phyloP scores from a whole-genome alignment of 371 early-diverging fungal genomes.

The Mucor sp. region DNA sequence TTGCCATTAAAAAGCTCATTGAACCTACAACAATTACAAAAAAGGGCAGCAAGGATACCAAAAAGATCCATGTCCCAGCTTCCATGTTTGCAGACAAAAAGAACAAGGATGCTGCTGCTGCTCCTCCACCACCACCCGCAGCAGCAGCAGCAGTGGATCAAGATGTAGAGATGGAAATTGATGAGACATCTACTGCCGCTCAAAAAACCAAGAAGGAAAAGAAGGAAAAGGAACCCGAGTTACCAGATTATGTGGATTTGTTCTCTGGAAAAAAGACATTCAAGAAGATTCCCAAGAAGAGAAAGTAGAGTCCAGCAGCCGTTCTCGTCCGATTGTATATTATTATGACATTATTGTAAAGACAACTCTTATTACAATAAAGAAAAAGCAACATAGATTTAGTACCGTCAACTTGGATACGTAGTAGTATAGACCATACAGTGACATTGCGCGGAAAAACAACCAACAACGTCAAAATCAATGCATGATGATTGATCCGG shows the following conservation, averaged over 20 bases:
- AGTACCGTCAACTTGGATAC: not conserved
- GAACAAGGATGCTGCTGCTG: not conserved
- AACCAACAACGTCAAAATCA: no score
- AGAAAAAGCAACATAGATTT: not conserved
- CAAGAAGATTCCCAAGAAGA: slow-evolving; percentile 38
- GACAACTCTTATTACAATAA: not conserved
- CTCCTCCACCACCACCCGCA: no score
- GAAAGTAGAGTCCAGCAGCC: slow-evolving; percentile 18
- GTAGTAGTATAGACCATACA: not conserved
- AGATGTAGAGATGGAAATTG: slow-evolving; percentile 22
- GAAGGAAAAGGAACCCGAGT: slow-evolving; percentile 20
- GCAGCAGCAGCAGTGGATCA: not conserved
- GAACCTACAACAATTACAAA: slow-evolving; percentile 26
- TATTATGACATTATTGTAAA: not conserved
- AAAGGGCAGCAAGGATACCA: slow-evolving; percentile 16
- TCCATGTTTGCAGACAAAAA: slow-evolving; percentile 7
- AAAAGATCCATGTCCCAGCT: slow-evolving; percentile 19
- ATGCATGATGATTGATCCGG: no score
- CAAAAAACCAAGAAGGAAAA: slow-evolving; percentile 14
- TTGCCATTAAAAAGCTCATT: slow-evolving; percentile 36
- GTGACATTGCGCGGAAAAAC: not conserved
- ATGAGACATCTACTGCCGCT: not conserved
- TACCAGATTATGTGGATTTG: slow-evolving; percentile 51
- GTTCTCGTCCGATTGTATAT: not conserved
- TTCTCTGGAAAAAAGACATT: slow-evolving; percentile 51